Percentiles rank a stretch among this genome's conserved stretches.
phyloP scores from a whole-genome alignment of 208 protist genomes.

The Leptomonas seymouri region DNA sequence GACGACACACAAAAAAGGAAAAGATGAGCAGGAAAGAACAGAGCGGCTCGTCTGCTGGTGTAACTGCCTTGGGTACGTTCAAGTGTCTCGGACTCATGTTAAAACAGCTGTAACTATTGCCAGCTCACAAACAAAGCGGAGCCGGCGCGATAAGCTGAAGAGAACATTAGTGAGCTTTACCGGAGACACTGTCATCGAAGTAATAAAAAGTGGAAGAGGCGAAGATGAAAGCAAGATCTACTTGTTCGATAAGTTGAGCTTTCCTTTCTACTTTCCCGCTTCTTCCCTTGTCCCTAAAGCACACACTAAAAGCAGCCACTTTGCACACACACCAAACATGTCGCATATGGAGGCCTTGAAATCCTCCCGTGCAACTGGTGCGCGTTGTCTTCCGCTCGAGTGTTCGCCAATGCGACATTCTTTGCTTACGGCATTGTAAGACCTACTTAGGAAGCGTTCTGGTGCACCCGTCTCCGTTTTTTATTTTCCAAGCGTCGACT shows the following conservation, averaged over 20 bases:
- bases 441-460: background rate
- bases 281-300: no score
- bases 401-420: background rate
- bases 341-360: no score
- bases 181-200: conserved; percentile 30
- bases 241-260: background rate
- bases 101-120: background rate
- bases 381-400: background rate
- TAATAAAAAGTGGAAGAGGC: conserved; percentile 11
- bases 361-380: background rate
- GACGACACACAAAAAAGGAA: no score
- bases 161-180: conserved; percentile 21
- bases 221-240: conserved; percentile 5
- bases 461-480: background rate
- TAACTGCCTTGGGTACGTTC: conserved; percentile 12
- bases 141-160: background rate
- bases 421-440: background rate
- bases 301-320: no score
- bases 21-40: background rate
- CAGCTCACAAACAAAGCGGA: background rate
- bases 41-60: background rate
- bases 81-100: conserved; percentile 22
- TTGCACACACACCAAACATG: no score
- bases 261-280: no score
- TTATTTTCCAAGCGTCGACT: no score